Evolutionary conservation across 306 rosid species (phyloP).

Genomic region (Vachellia collinsii): DNA sequence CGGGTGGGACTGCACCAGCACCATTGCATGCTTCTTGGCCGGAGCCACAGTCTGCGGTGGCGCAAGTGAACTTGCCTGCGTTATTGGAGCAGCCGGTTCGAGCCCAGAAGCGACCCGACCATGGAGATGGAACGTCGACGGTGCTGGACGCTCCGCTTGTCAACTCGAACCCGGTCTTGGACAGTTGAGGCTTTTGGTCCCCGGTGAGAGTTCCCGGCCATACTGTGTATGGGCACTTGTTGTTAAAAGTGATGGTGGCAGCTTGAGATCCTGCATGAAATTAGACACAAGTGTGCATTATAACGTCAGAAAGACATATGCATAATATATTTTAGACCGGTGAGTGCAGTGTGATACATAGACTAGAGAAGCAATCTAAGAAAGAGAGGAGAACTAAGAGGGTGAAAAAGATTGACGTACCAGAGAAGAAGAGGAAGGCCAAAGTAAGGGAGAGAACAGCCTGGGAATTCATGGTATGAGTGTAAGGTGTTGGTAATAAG

Average conservation of each 20-base stretch:
- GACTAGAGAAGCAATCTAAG: too few relatives aligned
- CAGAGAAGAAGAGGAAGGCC: constrained; percentile 34
- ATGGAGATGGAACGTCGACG: not conserved
- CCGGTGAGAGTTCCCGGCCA: constrained; percentile 74
- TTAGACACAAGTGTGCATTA: too few relatives aligned
- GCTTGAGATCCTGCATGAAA: constrained; percentile 29
- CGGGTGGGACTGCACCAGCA: constrained; percentile 58
- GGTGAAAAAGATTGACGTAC: too few relatives aligned
- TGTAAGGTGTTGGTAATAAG: not conserved
- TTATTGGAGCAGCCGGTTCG: constrained; percentile 53
- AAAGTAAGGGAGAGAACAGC: constrained; percentile 17
- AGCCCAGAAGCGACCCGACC: constrained; percentile 51
- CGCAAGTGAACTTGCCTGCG: constrained; percentile 49
- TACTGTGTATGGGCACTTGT: constrained; percentile 49
- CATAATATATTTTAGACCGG: too few relatives aligned
- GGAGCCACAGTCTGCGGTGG: constrained; percentile 62
- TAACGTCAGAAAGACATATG: too few relatives aligned
- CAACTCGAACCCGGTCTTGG: constrained; percentile 58
- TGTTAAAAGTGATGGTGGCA: constrained; percentile 50
- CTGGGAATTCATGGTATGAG: constrained; percentile 30
- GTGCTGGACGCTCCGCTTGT: not conserved
- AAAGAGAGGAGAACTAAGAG: too few relatives aligned
- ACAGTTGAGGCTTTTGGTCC: constrained; percentile 43
- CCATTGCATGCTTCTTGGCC: constrained; percentile 68
- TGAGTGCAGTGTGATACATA: too few relatives aligned